These are phyloP conservation scores for Emmonsiellopsis sp. DNA, from an alignment of 2,329 filamentous ascomycete genomes.

Conservation along the genomic window DNA sequence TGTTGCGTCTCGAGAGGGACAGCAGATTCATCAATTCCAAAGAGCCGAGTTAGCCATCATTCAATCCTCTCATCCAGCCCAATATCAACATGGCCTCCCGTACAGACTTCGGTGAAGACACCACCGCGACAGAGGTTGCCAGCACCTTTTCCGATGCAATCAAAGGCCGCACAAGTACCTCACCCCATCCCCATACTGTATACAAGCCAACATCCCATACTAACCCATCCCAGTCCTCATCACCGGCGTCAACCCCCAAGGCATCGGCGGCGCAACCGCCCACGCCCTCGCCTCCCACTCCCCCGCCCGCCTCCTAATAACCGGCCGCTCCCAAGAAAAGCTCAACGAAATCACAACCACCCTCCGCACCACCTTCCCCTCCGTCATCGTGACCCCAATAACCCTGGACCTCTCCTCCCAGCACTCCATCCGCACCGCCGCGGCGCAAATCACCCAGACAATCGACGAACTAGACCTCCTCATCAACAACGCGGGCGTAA, in stretches of 20 bases:
- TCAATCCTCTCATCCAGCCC: neutral
- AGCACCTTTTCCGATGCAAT: slow-evolving; percentile 15
- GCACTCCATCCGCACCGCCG: slow-evolving; percentile 18
- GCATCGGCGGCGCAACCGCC: slow-evolving; percentile 26
- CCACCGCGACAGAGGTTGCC: slow-evolving; percentile 29
- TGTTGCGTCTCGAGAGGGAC: too few relatives aligned
- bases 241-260: slow-evolving; percentile 28
- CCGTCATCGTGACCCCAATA: neutral
- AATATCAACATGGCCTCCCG: slow-evolving; percentile 24
- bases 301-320: slow-evolving; percentile 27
- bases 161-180: slow-evolving; percentile 12
- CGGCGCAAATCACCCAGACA: slow-evolving; percentile 13
- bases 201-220: neutral
- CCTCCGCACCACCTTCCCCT: neutral
- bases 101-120: slow-evolving; percentile 24
- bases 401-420: slow-evolving; percentile 22
- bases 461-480: slow-evolving; percentile 21
- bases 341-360: slow-evolving; percentile 21
- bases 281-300: slow-evolving; percentile 23
- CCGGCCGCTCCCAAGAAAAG: slow-evolving; percentile 28
- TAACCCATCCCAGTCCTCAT: slow-evolving; percentile 24
- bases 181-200: neutral
- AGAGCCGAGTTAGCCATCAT: neutral
- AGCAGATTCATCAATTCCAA: neutral
- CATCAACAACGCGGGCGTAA: slow-evolving; percentile 28